Base-by-base conservation (phyloP, 495 filamentous ascomycete species). In the Choiromyces venosus region DNA sequence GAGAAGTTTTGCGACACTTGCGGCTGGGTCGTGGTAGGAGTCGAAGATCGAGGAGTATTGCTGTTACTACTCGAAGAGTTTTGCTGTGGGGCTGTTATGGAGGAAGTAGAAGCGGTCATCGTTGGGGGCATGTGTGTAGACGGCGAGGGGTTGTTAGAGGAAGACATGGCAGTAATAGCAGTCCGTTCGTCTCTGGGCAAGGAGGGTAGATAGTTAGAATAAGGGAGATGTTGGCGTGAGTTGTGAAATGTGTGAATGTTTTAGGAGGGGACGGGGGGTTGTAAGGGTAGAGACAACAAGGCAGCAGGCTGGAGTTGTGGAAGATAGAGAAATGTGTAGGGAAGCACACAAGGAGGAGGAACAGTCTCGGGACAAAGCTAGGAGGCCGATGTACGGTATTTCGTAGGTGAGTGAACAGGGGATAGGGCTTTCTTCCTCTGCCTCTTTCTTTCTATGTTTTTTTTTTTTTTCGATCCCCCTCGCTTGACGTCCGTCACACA, bases 1-100 rank as follows among this genome's bases (percentile, higher is more conserved):
- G 80, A 79, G 38, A 81, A 81, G 77, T 81, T 81, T 70, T 81
- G 79, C 14, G 78, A 76, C 44, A 67, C 61, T 29, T 76, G 77
- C 21, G 78, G 78, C 40, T 71, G 77, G 36, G 68, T 7, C 36
- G 77, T 66, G 12, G 70, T 78, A 56, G 76, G 76, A 68, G 76
- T 78, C 9, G 76, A 78, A 1, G 76, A 78, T 42, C 76, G 76
- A 46, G 76, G 77, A 39, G 74, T 64, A 33, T 73, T 69, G 69
- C 52, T 64, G 40, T 68, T 77, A 36, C 64, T 42, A 16, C 66
- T 68, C 16, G 75, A 46, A 16, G 74, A 37, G 29, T 38, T 72
- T 65, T 75, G 73, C 64, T 64, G 69, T 39, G 73, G 65, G 37
- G 66, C 64, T 35, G 65, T 52, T 39, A 67, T 39, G 4, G 73